Percentiles rank a stretch among this genome's conserved stretches.
These are phyloP conservation scores for Chamaecyparis obtusa DNA, from an alignment of 75 land plant genomes.

Conservation along the genomic window DNA sequence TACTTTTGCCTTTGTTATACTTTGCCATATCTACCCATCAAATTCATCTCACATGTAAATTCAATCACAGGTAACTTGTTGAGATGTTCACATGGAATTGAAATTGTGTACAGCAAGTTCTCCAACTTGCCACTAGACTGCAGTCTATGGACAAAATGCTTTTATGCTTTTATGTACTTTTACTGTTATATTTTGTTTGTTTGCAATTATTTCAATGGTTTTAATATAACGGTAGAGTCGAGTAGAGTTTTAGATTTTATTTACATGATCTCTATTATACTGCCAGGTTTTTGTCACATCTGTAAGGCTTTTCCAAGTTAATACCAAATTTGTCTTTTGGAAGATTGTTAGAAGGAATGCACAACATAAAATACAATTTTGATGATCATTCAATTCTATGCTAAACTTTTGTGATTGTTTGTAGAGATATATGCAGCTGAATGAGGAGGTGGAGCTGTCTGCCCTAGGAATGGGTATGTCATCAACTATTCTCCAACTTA, in stretches of 20 bases:
- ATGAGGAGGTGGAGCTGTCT: conserved; percentile 22
- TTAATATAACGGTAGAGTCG: background rate
- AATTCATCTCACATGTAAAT: background rate
- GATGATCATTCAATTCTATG: background rate
- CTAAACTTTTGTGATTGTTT: background rate
- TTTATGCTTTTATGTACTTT: background rate
- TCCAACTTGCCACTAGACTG: background rate
- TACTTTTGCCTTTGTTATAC: background rate
- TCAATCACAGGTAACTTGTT: too few relatives aligned
- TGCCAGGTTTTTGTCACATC: background rate
- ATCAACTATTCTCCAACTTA: background rate
- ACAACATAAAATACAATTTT: background rate
- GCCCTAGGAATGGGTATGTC: conserved; percentile 20
- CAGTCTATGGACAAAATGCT: background rate
- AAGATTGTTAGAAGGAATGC: background rate
- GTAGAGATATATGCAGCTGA: conserved; percentile 21
- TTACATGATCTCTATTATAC: background rate
- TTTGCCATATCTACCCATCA: background rate
- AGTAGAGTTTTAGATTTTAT: background rate
- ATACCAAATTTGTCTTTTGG: background rate
- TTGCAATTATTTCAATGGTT: background rate
- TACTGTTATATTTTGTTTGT: background rate
- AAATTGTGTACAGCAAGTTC: background rate
- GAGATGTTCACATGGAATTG: background rate
- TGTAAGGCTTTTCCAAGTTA: background rate